A percentile compares a stretch with the other conserved stretches of the same genome.
Conservation (phyloP, 305 asterid genomes). For the Solanum hybrid region DNA sequence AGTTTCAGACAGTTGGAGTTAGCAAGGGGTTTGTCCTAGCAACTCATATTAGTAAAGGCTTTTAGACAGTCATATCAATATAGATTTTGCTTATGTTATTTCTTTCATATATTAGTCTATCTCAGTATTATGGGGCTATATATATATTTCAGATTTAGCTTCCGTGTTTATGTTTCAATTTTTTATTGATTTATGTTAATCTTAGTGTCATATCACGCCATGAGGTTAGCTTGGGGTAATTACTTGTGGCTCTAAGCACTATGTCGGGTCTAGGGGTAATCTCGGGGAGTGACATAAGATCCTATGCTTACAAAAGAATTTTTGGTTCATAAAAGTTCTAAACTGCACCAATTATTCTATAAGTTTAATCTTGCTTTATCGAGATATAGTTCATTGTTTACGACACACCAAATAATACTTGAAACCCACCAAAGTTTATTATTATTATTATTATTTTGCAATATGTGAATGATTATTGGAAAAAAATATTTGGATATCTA, state of each 20-base stretch:
- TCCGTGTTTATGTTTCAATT: not conserved
- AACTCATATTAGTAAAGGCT: not conserved
- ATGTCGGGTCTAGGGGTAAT: not conserved
- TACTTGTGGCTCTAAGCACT: not conserved
- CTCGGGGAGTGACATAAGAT: not conserved
- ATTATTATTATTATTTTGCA: no score
- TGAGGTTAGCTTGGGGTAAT: not conserved
- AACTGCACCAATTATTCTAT: not conserved
- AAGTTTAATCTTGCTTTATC: not conserved
- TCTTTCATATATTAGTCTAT: no score
- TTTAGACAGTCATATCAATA: not conserved
- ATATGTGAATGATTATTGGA: constrained; percentile 14
- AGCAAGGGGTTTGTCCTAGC: not conserved
- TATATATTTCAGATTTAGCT: no score
- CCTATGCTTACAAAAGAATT: not conserved
- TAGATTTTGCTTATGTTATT: not conserved
- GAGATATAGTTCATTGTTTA: not conserved
- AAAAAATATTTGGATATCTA: constrained; percentile 14
- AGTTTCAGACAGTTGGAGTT: not conserved
- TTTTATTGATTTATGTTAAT: not conserved
- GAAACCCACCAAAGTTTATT: not conserved
- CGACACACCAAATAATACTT: not conserved
- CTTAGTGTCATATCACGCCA: not conserved
- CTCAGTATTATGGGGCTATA: not conserved
- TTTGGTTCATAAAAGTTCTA: not conserved